A percentile compares a stretch with the other conserved stretches of the same genome.
phyloP scores from a whole-genome alignment of 768 basidiomycete genomes.

The Phylloporus arenicola region DNA sequence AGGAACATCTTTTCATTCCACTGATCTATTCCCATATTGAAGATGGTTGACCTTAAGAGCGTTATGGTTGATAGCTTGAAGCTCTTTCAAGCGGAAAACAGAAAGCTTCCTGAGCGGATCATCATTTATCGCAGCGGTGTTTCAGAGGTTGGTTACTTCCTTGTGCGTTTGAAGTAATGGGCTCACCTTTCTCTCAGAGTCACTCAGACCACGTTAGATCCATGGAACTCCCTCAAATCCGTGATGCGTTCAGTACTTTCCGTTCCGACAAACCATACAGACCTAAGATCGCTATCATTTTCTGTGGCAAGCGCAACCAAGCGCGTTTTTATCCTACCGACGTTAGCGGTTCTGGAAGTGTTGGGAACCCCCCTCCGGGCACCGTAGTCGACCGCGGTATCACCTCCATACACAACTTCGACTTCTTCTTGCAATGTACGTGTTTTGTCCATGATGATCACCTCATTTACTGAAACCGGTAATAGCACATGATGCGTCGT shows the following conservation, averaged over 20 bases:
- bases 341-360: slow-evolving; percentile 9
- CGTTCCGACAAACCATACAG: slow-evolving; percentile 29
- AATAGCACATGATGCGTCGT: neutral
- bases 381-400: slow-evolving; percentile 47
- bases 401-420: slow-evolving; percentile 42
- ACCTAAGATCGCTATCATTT: slow-evolving; percentile 41
- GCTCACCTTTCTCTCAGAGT: neutral
- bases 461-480: neutral
- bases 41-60: slow-evolving; percentile 38
- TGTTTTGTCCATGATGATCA: neutral
- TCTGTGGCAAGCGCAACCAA: slow-evolving; percentile 47
- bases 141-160: slow-evolving; percentile 46
- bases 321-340: slow-evolving; percentile 40
- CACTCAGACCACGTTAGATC: slow-evolving; percentile 3
- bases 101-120: slow-evolving; percentile 36
- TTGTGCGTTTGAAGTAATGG: neutral
- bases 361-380: slow-evolving; percentile 41
- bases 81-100: slow-evolving; percentile 29
- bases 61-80: slow-evolving; percentile 42
- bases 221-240: slow-evolving; percentile 36
- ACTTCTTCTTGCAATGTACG: slow-evolving; percentile 44
- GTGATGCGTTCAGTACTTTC: slow-evolving; percentile 34
- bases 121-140: slow-evolving; percentile 60
- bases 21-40: too few species aligned
- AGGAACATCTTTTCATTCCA: neutral